These are phyloP conservation scores for Byssothecium circinans DNA, from an alignment of 2,329 filamentous ascomycete species.

Conservation along the genomic window DNA sequence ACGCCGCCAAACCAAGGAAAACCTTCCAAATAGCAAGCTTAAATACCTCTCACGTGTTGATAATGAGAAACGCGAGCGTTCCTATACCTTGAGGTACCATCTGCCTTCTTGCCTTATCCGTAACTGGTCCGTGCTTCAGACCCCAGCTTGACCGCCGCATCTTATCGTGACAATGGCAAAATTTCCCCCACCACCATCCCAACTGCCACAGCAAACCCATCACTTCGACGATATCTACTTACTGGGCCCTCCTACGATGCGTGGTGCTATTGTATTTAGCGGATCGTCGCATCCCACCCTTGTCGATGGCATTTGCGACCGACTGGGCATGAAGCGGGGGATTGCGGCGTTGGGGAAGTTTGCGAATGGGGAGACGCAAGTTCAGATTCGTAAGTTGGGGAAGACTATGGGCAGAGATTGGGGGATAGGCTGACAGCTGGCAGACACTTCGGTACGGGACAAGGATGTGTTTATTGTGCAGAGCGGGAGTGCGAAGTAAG, in stretches of 20 bases:
- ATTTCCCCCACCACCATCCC: conserved; percentile 15
- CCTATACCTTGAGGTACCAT: too few relatives aligned
- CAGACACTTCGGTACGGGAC: conserved; percentile 75
- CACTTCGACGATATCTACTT: conserved; percentile 26
- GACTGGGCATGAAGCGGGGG: conserved; percentile 62
- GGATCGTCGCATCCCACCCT: conserved; percentile 67
- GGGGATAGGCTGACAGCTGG: not conserved
- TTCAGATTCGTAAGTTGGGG: conserved; percentile 60
- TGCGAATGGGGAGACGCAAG: conserved; percentile 70
- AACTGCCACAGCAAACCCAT: not conserved
- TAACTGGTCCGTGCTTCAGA: not conserved
- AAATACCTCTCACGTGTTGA: too few relatives aligned
- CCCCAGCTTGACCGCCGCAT: not conserved
- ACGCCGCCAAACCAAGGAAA: not conserved
- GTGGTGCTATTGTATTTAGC: conserved; percentile 68
- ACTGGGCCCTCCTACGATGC: conserved; percentile 55
- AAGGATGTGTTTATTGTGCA: conserved; percentile 99
- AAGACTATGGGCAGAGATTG: not conserved
- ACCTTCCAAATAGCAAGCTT: too few relatives aligned
- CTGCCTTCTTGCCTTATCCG: not conserved
- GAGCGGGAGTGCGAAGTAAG: conserved; percentile 80
- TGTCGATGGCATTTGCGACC: conserved; percentile 66
- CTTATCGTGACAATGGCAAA: conserved; percentile 4
- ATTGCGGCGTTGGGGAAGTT: conserved; percentile 67
- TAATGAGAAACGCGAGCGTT: too few relatives aligned